phyloP scores from a whole-genome alignment of 2,329 filamentous ascomycete species.

The Sphaceloma murrayae region DNA sequence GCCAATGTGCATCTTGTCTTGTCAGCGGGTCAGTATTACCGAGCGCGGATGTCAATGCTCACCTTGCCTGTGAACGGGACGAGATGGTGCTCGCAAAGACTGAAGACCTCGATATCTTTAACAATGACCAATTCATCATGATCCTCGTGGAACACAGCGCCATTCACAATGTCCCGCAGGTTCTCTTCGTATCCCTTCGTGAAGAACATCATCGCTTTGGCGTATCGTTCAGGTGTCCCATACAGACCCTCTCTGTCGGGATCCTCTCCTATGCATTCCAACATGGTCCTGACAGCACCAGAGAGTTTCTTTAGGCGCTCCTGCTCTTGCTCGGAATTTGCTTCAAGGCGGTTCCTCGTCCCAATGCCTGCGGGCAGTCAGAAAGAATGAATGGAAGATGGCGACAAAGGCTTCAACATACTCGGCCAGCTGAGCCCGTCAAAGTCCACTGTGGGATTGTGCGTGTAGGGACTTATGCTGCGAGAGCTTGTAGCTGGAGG shows the following conservation, averaged over 20 bases:
- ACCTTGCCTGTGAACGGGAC: constrained; percentile 95
- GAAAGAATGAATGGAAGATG: neutral
- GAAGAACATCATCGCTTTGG: constrained; percentile 90
- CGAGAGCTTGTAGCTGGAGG: constrained; percentile 45
- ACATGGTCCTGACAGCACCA: constrained; percentile 52
- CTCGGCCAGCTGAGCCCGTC: constrained; percentile 49
- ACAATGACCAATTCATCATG: constrained; percentile 97
- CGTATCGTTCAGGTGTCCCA: constrained; percentile 74
- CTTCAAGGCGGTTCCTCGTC: constrained; percentile 52
- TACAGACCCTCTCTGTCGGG: constrained; percentile 54
- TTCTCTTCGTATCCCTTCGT: constrained; percentile 97
- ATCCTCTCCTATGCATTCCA: constrained; percentile 58
- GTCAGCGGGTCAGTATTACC: constrained; percentile 17
- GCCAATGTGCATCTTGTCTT: constrained; percentile 83
- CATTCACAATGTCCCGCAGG: constrained; percentile 80
- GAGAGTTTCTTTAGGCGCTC: constrained; percentile 51
- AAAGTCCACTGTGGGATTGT: constrained; percentile 44
- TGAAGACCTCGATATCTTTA: constrained; percentile 93
- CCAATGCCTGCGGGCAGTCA: constrained; percentile 40
- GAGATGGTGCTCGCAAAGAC: constrained; percentile 91
- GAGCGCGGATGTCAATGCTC: constrained; percentile 1
- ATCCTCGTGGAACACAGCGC: constrained; percentile 89
- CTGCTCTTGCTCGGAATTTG: constrained; percentile 48
- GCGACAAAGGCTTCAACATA: constrained; percentile 26
- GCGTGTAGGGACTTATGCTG: constrained; percentile 39